phyloP scores from a whole-genome alignment of 139 green algal genomes.

The Edaphochlamys debaryana region DNA sequence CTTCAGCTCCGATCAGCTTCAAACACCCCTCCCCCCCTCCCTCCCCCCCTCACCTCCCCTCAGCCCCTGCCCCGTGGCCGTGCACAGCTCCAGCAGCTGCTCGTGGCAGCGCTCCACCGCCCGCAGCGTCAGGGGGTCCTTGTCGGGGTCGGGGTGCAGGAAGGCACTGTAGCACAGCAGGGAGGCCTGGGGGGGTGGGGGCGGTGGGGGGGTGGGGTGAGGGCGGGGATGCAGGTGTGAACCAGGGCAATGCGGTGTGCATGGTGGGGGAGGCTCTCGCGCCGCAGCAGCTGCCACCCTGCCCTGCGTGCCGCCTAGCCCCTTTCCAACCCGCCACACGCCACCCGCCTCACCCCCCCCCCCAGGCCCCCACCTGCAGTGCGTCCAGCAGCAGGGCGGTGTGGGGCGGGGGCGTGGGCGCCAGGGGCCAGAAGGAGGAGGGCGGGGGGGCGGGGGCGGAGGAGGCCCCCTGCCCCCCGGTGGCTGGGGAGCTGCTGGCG shows the following conservation, averaged over 20 bases:
- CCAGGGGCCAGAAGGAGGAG: background rate
- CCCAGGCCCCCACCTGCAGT: constrained; percentile 4
- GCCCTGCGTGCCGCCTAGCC: too few species aligned
- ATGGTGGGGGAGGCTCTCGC: background rate
- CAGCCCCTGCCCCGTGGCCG: constrained; percentile 12
- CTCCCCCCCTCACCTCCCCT: background rate
- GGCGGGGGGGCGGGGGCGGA: background rate
- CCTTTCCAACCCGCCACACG: too few species aligned
- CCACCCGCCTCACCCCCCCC: background rate
- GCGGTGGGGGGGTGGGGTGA: too few species aligned
- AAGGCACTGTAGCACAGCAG: constrained; percentile 25
- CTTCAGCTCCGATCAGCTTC: too few species aligned
- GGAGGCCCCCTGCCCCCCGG: too few species aligned
- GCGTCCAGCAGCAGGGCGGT: constrained; percentile 32
- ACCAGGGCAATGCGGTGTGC: background rate
- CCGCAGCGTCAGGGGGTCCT: constrained; percentile 32
- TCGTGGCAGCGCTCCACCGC: constrained; percentile 22
- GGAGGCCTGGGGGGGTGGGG: background rate
- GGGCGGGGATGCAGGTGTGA: background rate
- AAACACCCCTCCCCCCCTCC: background rate
- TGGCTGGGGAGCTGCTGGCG: too few species aligned
- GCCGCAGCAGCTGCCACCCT: too few species aligned
- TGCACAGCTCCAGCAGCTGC: constrained; percentile 30
- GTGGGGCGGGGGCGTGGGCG: background rate
- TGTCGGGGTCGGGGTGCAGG: constrained; percentile 34